Evolutionary conservation across 139 green algal genomes (phyloP).

Genomic region (Tetradesmus obliquus): DNA sequence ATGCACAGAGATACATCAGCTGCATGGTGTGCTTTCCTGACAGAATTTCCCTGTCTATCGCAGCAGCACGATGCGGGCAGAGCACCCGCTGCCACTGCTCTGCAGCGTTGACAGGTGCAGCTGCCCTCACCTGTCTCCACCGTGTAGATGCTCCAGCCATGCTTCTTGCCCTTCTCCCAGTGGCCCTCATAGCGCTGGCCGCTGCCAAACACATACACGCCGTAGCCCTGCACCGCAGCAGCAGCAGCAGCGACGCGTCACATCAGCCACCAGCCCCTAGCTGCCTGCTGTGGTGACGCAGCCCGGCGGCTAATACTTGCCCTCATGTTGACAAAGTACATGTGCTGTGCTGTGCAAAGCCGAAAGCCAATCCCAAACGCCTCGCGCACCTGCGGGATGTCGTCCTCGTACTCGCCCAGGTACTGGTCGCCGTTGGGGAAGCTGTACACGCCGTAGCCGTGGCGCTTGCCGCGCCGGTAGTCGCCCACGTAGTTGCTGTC

Average conservation of each 20-base stretch:
- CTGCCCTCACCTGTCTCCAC: constrained; percentile 55
- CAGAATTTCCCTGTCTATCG: not conserved
- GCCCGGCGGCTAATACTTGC: no score
- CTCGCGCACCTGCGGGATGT: constrained; percentile 49
- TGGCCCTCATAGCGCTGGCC: constrained; percentile 79
- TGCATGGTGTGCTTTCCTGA: no score
- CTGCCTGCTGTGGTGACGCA: no score
- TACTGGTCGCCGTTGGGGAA: constrained; percentile 78
- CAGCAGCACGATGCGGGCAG: no score
- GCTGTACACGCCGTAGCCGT: constrained; percentile 75
- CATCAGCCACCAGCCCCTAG: not conserved
- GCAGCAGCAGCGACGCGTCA: not conserved
- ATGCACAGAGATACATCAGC: no score
- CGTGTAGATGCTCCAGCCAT: constrained; percentile 79
- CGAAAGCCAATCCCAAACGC: not conserved
- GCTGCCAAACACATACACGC: constrained; percentile 74
- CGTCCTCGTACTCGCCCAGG: constrained; percentile 60
- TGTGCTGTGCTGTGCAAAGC: not conserved
- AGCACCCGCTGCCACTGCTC: not conserved
- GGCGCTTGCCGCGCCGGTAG: constrained; percentile 73
- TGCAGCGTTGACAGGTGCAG: not conserved
- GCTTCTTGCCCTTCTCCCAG: constrained; percentile 78
- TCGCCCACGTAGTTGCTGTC: constrained; percentile 79
- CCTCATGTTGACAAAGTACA: not conserved
- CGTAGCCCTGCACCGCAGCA: constrained; percentile 60